Evolutionary conservation across 805 yeast species (phyloP), one percentile per base, ranked within the genome.

Genomic region (Starmerella bombicola): DNA sequence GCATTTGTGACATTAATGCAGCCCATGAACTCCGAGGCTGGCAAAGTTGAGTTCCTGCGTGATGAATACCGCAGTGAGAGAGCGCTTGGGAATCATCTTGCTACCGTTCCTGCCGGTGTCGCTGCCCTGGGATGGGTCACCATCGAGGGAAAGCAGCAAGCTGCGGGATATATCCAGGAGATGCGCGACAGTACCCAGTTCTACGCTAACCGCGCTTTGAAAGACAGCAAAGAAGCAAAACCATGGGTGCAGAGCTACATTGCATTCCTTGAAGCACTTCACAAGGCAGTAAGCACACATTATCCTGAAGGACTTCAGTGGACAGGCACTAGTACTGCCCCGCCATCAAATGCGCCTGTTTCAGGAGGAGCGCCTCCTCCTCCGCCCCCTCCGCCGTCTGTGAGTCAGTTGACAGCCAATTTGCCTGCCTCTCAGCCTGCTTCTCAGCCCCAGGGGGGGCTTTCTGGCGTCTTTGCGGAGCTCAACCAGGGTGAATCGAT

Each of bases 281-380:
- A 73, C 55, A 66, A 60, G 3, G 85, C 80, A 54, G 84, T 79
- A 35, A 82, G 82, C 61, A 76, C 79, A 54, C 71, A 68, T 60
- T 93, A 81, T 54, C 65, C 83, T 18, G 76, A 83, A 13, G 99
- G 99, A n/a, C 75, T 83, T 23, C 59, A 76, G 9, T 91, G 95
- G 93, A 71, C n/a, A 8, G 53, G 64, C n/a, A 55, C 73, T 3
- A 55, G 68, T 10, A 44, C 63, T 20, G 55, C 68, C 10, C 44
- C 64, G 2, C 56, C 63, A 6, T 56, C 49, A 19, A 62, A 51
- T 37, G 61, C 52, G 20, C 61, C 65, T 3, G 68, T 73, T 3
- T 96, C 96, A 2, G 93, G 94, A 2, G 93, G 94, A 3, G 88
- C 91, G 1, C 83, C 93, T 2, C 74, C 78, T 12, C 93, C 95